phyloP scores from a whole-genome alignment of 2,329 filamentous ascomycete species.

The Penicillium paneum region DNA sequence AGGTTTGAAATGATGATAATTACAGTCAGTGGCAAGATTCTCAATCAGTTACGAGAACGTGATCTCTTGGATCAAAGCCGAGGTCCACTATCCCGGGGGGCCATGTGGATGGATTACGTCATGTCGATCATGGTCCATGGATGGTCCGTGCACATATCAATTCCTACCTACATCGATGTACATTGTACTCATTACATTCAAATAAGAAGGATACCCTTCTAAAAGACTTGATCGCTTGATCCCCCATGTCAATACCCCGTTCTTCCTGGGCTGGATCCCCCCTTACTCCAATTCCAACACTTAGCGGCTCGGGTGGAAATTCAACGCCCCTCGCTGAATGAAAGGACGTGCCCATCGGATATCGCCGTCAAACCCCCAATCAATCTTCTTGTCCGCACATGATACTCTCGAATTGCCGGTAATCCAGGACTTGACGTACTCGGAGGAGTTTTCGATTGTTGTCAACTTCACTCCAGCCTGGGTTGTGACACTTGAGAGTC shows the following conservation, averaged over 20 bases:
- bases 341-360: background rate
- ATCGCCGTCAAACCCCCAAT: background rate
- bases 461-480: background rate
- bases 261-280: too few relatives aligned
- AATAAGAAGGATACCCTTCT: background rate
- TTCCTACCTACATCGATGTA: background rate
- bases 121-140: constrained; percentile 20
- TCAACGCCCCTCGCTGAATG: background rate
- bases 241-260: background rate
- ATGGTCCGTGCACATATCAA: background rate
- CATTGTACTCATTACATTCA: background rate
- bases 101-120: constrained; percentile 23
- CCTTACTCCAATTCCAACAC: background rate
- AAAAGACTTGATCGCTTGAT: background rate
- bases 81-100: constrained; percentile 3
- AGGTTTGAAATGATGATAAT: background rate
- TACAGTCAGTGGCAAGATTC: background rate
- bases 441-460: background rate
- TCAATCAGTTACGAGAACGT: constrained; percentile 14
- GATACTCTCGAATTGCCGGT: background rate
- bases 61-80: constrained; percentile 11
- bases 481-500: background rate
- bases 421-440: background rate
- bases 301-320: background rate
- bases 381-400: background rate